phyloP scores from a whole-genome alignment of 495 filamentous ascomycete species.

The Penicillium fimorum region DNA sequence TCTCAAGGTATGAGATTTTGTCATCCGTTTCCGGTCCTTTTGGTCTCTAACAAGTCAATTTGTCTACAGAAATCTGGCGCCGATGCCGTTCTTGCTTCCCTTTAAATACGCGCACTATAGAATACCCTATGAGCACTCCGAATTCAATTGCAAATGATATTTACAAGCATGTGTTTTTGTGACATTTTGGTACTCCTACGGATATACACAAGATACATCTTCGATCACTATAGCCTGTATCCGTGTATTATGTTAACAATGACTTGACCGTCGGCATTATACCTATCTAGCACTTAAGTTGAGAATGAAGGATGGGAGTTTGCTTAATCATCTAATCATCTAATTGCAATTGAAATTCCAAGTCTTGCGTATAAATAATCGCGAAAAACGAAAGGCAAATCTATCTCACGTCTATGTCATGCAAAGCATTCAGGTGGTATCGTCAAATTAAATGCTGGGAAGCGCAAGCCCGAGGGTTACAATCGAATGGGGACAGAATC shows the following conservation, averaged over 20 bases:
- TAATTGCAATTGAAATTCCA: not conserved
- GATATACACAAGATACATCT: not conserved
- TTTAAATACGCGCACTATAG: conserved; percentile 20
- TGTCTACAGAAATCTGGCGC: conserved; percentile 61
- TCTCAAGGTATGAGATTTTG: conserved; percentile 27
- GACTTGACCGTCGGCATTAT: not conserved
- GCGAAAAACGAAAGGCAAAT: not conserved
- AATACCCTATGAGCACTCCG: not conserved
- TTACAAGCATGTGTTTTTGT: not conserved
- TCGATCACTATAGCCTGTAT: not conserved
- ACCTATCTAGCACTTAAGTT: not conserved
- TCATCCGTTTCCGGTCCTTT: not conserved
- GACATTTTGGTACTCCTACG: not conserved
- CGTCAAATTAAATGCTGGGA: not conserved
- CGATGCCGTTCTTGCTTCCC: conserved; percentile 59
- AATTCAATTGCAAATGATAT: not conserved
- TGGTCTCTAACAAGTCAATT: conserved; percentile 7
- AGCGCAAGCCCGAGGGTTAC: not conserved
- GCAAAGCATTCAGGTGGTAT: conserved; percentile 6
- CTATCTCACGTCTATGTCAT: conserved; percentile 3
- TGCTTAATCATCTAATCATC: not conserved
- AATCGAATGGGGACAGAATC: not conserved
- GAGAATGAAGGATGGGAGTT: not conserved
- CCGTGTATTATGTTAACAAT: not conserved
- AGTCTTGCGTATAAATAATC: not conserved